A percentile compares a stretch with the other conserved stretches of the same genome.
These are phyloP conservation scores for Aureobasidium vineae DNA, from an alignment of 2,329 filamentous ascomycete species.

Conservation along the genomic window DNA sequence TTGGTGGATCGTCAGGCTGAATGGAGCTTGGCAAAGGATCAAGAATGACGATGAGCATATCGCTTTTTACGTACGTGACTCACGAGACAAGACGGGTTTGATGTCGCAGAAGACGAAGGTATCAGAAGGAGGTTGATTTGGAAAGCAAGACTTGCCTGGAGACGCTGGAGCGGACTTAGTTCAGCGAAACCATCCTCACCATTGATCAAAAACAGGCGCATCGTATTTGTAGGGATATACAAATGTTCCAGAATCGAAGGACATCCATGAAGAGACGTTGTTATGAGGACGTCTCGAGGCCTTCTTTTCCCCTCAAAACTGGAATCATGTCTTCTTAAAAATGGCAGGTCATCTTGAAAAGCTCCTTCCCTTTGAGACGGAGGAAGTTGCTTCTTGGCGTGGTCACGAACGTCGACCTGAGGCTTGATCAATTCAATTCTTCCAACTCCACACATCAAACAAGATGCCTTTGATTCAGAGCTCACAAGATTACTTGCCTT, in stretches of 20 bases:
- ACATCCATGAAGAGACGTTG: background rate
- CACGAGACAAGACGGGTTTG: background rate
- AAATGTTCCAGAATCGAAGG: no score
- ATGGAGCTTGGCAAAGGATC: slow-evolving; percentile 13
- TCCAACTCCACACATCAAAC: slow-evolving; percentile 17
- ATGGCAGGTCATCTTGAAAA: background rate
- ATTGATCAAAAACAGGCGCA: no score
- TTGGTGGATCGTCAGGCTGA: background rate
- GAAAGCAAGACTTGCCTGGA: background rate
- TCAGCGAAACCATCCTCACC: no score
- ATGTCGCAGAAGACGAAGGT: background rate
- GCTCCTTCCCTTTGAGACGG: background rate
- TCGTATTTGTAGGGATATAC: no score
- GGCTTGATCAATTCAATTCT: background rate
- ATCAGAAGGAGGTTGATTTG: background rate
- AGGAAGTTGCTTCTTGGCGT: background rate
- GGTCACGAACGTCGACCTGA: background rate
- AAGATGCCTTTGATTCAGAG: slow-evolving; percentile 66
- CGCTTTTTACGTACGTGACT: background rate
- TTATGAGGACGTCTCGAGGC: no score
- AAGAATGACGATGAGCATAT: slow-evolving; percentile 1
- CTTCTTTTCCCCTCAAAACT: background rate
- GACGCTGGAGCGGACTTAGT: background rate
- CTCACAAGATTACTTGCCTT: slow-evolving; percentile 77
- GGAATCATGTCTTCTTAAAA: background rate